Base-by-base conservation (phyloP, 768 basidiomycete species). In the Amanita inopinata region DNA sequence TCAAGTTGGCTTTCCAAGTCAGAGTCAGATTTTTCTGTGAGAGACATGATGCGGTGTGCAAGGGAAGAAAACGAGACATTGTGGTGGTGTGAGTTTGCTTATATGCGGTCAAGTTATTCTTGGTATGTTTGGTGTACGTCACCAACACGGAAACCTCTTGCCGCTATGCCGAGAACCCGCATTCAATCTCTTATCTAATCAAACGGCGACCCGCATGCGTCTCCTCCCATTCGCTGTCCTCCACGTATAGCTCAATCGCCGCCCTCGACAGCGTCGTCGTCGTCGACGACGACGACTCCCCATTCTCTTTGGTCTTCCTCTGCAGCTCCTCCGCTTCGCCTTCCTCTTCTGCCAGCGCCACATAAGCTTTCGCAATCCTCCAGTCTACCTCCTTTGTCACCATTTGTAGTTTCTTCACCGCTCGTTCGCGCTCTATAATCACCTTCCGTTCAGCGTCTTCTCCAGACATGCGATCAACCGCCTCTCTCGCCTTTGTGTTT, bases 221-320 rank as follows among this genome's bases (percentile, higher is more conserved):
- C 38, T 61, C 58, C 55, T 84, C 83, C 82, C 83, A 86, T 46
- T 82, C 79, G 1, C 69, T 66, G 47, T 86, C 83, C 36, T 81
- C 79, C 43, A 83, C 52, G 56, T 83, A 86, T 33, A 55, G 62
- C 43, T 70, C 69, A 20, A 80, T 62, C 0, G 81, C 83, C 3
- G 71, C 57, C 11, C 57, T 65, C 50, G 75, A 78, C 40, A 77
- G 43, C 27, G 44, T 50, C 32, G 40, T 51, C 41, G 33, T n/a
- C n/a, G n/a, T n/a, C n/a, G n/a, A 31, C 25, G 46, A 36, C 23
- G 18, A 46, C 45, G 49, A 40, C 49, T 47, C 43, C 45, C 54
- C 46, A 43, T 35, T 35, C 54, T 58, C 64, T 57, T 60, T 63
- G 15, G 45, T 53, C 56, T 57, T 71, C 55, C 40, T 34, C 34